phyloP scores from a whole-genome alignment of 2,329 filamentous ascomycete genomes.

The Alternaria novae-zelandiae region DNA sequence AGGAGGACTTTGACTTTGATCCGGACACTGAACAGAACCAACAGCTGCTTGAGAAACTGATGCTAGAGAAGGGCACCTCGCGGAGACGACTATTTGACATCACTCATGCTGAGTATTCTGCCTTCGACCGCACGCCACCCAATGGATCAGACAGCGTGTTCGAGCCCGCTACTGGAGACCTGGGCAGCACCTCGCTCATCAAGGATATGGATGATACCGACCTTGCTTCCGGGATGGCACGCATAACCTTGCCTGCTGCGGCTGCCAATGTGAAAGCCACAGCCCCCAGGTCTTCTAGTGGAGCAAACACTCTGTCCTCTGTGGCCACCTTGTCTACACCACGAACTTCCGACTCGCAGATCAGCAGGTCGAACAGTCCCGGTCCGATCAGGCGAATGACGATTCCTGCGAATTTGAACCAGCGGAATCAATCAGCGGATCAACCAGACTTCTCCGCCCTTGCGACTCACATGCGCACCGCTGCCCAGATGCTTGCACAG shows the following conservation, averaged over 20 bases:
- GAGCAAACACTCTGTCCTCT: constrained; percentile 66
- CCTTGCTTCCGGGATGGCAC: constrained; percentile 39
- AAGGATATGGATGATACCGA: constrained; percentile 60
- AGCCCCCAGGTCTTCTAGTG: constrained; percentile 66
- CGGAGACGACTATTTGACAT: constrained; percentile 60
- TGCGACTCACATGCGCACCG: constrained; percentile 86
- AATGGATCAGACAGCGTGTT: constrained; percentile 74
- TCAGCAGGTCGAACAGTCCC: constrained; percentile 73
- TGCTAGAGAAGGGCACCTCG: constrained; percentile 68
- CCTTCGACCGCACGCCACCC: constrained; percentile 53
- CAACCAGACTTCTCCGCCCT: constrained; percentile 83
- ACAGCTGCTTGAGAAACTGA: constrained; percentile 66
- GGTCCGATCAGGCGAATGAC: constrained; percentile 67
- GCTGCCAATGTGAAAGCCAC: constrained; percentile 30
- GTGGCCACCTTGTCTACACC: constrained; percentile 69
- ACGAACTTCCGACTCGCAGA: constrained; percentile 71
- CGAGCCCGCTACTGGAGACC: constrained; percentile 79
- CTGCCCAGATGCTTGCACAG: constrained; percentile 85
- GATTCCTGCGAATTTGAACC: constrained; percentile 56
- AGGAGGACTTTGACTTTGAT: constrained; percentile 84
- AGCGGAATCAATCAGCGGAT: constrained; percentile 63
- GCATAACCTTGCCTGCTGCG: constrained; percentile 35
- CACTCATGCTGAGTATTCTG: constrained; percentile 66
- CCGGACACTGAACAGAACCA: constrained; percentile 76
- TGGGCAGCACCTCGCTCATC: constrained; percentile 75